Percentiles rank a stretch among this genome's conserved stretches.
These are phyloP conservation scores for Tylopilus rubrobrunneus DNA, from an alignment of 768 basidiomycete genomes.

Conservation along the genomic window DNA sequence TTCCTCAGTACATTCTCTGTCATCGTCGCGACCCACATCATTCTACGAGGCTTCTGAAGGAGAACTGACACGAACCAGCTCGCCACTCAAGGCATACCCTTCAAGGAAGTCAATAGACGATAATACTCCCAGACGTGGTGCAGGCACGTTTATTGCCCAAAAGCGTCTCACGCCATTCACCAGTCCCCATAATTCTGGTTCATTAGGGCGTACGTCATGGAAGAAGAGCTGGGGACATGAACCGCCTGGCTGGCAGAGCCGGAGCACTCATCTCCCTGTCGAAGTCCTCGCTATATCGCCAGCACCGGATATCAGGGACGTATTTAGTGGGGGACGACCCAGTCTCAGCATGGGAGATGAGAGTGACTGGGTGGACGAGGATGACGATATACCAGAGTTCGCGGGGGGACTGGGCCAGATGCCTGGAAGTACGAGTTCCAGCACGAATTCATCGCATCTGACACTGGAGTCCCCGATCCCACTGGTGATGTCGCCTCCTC, in stretches of 20 bases:
- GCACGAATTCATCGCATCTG: slow-evolving; percentile 22
- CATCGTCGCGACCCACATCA: slow-evolving; percentile 75
- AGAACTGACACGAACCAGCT: slow-evolving; percentile 58
- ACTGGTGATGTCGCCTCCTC: slow-evolving; percentile 44
- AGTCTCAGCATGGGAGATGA: slow-evolving; percentile 66
- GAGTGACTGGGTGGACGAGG: slow-evolving; percentile 86
- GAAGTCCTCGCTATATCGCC: slow-evolving; percentile 76
- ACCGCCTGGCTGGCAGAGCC: slow-evolving; percentile 79
- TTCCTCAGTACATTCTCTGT: slow-evolving; percentile 72
- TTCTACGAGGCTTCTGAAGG: slow-evolving; percentile 72
- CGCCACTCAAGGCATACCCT: slow-evolving; percentile 54
- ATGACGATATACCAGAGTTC: slow-evolving; percentile 69
- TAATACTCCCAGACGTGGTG: slow-evolving; percentile 35
- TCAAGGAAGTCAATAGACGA: slow-evolving; percentile 50
- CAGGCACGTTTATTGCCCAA: slow-evolving; percentile 74
- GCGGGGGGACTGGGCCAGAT: slow-evolving; percentile 75
- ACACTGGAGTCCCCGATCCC: slow-evolving; percentile 39
- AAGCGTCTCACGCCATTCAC: slow-evolving; percentile 73
- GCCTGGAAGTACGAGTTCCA: slow-evolving; percentile 27
- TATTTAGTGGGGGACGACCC: slow-evolving; percentile 62
- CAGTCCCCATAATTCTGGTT: slow-evolving; percentile 47
- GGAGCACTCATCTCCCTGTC: slow-evolving; percentile 61
- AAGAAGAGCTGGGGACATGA: slow-evolving; percentile 88
- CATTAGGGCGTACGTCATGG: slow-evolving; percentile 72
- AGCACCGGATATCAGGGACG: slow-evolving; percentile 58